Evolutionary conservation across 768 basidiomycete genomes (phyloP), one percentile per base, ranked within the genome.

Genomic region (Coprinellus micaceus): DNA sequence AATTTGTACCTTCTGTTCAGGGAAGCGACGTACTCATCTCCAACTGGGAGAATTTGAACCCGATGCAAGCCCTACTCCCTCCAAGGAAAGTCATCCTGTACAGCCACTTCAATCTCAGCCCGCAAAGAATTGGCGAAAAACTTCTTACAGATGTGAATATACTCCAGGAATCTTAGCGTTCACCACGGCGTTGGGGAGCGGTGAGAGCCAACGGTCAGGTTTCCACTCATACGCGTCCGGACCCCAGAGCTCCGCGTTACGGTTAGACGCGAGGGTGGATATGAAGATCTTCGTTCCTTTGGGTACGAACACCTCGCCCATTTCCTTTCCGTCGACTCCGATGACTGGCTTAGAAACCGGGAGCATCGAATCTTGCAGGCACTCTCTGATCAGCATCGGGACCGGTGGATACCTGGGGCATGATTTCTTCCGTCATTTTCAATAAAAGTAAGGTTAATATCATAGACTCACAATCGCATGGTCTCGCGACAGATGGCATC

Each of bases 201-300:
- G 69, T 2, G 66, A 59, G 1, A 80, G 66, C 80, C 80, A 82
- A 19, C 80, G 66, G 59, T 81, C 78, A 1, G 80, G 80, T 59
- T 78, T 80, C 78, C 78, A 81, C 53, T 79, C 74, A n/a, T 62
- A 54, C 1, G 76, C 72, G 56, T 82, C 79, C 10, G 65, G 62
- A 9, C 80, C 81, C 80, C 79, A 82, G 2, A 80, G 60, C 0
- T 66, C 67, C 12, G 69, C 69, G 60, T 75, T 72, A 2, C 70
- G 63, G 59, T 82, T 81, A 19, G 72, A 62, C n/a, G 64, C 63
- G 13, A 71, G 28, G 17, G 77, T 67, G 0, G 72, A 74, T 19
- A 77, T 61, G 36, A 73, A 48, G 25, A 80, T 47, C 17, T 65
- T 66, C 1, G 79, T 80, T 50, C 68, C 66, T n/a, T 70, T 71